Evolutionary conservation across 345 rosid species (phyloP).

Genomic region (Tarenaya hassleriana): DNA sequence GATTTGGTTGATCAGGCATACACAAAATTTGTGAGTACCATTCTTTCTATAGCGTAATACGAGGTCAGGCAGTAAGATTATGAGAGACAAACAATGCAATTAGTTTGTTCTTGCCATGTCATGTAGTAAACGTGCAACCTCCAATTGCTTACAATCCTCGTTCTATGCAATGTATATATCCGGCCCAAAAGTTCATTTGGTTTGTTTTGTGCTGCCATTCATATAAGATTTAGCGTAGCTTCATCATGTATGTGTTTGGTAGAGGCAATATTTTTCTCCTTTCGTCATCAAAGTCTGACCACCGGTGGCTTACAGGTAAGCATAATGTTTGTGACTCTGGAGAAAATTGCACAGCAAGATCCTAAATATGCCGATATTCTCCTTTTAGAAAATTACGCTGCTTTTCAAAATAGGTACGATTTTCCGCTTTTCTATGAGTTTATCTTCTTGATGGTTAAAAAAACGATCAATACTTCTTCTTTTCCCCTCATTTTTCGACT

Average conservation of each 20-base stretch:
- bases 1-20: slow-evolving; percentile 98
- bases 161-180: background rate
- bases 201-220: slow-evolving; percentile 7
- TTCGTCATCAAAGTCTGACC: slow-evolving; percentile 8
- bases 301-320: slow-evolving; percentile 60
- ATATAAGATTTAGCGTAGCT: background rate
- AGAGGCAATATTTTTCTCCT: background rate
- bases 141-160: slow-evolving; percentile 11
- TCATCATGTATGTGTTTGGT: slow-evolving; percentile 2
- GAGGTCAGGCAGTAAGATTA: slow-evolving; percentile 1
- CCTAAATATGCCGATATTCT: slow-evolving; percentile 87
- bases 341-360: slow-evolving; percentile 90
- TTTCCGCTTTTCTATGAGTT: slow-evolving; percentile 4
- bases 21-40: slow-evolving; percentile 75
- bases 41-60: slow-evolving; percentile 11
- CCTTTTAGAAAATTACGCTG: slow-evolving; percentile 94
- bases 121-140: slow-evolving; percentile 7
- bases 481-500: slow-evolving; percentile 2
- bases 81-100: background rate
- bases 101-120: background rate
- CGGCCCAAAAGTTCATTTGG: background rate
- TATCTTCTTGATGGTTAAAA: background rate
- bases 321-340: slow-evolving; percentile 89
- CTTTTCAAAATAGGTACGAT: slow-evolving; percentile 85
- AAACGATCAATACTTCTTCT: slow-evolving; percentile 3